These are phyloP conservation scores for Trypanosoma platydactyli DNA, from an alignment of 208 protist genomes.

Conservation along the genomic window DNA sequence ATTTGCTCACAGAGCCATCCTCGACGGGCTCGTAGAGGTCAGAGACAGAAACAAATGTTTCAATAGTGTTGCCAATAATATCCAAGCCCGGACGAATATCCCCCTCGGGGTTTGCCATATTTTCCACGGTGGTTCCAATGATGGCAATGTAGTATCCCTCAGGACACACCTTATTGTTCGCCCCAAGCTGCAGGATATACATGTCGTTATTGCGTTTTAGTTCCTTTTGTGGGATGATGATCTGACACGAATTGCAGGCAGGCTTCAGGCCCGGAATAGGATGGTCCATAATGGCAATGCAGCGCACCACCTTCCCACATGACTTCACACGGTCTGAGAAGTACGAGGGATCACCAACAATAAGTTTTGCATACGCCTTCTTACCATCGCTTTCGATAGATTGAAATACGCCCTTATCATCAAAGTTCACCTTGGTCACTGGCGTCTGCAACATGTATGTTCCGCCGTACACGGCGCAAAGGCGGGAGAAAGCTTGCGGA, in stretches of 20 bases:
- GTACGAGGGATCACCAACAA: slow-evolving; percentile 99
- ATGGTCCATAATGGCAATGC: slow-evolving; percentile 97
- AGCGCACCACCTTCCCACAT: slow-evolving; percentile 95
- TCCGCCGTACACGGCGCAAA: slow-evolving; percentile 95
- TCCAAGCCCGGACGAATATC: slow-evolving; percentile 94
- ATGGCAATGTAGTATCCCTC: slow-evolving; percentile 98
- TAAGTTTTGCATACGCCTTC: slow-evolving; percentile 91
- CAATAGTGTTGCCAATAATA: slow-evolving; percentile 91
- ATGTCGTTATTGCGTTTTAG: slow-evolving; percentile 96
- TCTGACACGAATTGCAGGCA: slow-evolving; percentile 91
- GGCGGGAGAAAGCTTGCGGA: slow-evolving; percentile 97
- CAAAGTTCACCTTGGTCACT: slow-evolving; percentile 96
- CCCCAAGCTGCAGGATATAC: slow-evolving; percentile 96
- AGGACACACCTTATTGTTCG: slow-evolving; percentile 95
- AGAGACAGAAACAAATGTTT: slow-evolving; percentile 90
- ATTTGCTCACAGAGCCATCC: slow-evolving; percentile 87
- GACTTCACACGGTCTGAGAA: slow-evolving; percentile 96
- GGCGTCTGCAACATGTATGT: slow-evolving; percentile 99
- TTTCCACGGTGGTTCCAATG: slow-evolving; percentile 97
- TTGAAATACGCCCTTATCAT: slow-evolving; percentile 91
- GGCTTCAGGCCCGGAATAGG: slow-evolving; percentile 84
- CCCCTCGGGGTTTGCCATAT: slow-evolving; percentile 84
- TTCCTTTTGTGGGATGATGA: slow-evolving; percentile 98
- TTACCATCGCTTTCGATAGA: slow-evolving; percentile 91
- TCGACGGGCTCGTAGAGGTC: slow-evolving; percentile 91